A percentile compares a stretch with the other conserved stretches of the same genome.
Conservation (phyloP, 768 basidiomycete genomes). For the Panaeolus cyanescens region DNA sequence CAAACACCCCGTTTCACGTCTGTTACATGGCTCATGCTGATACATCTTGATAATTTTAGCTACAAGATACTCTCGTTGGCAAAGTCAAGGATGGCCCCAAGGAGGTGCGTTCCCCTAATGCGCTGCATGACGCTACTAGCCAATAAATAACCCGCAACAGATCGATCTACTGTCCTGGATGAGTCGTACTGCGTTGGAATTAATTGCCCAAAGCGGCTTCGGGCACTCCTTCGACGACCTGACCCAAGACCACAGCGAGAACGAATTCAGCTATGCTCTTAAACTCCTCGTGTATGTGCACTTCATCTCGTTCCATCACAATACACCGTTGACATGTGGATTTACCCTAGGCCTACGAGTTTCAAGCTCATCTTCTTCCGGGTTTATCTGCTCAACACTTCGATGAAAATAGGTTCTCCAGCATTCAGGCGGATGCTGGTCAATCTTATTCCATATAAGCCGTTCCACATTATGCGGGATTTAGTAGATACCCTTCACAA, state of each 20-base stretch:
- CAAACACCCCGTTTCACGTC: too few species aligned
- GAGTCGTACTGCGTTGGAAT: constrained; percentile 45
- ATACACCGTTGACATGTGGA: not conserved
- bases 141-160: too few species aligned
- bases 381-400: constrained; percentile 17
- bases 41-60: constrained; percentile 19
- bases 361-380: constrained; percentile 13
- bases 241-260: constrained; percentile 20
- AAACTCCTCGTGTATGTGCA: not conserved
- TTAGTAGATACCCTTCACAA: constrained; percentile 36
- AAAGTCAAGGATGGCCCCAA: constrained; percentile 21
- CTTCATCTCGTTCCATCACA: constrained; percentile 4
- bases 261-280: not conserved
- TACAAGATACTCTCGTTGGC: constrained; percentile 21
- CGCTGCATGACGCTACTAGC: too few species aligned
- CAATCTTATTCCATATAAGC: constrained; percentile 30
- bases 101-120: constrained; percentile 11
- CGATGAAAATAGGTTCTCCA: constrained; percentile 24
- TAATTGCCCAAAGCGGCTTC: constrained; percentile 51
- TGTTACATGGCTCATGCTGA: not conserved
- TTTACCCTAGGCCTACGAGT: constrained; percentile 13
- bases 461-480: constrained; percentile 31
- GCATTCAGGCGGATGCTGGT: constrained; percentile 34
- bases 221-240: constrained; percentile 44
- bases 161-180: constrained; percentile 39